Conservation (phyloP, 2,329 filamentous ascomycete species). For the Chaetothyriales sp. region DNA sequence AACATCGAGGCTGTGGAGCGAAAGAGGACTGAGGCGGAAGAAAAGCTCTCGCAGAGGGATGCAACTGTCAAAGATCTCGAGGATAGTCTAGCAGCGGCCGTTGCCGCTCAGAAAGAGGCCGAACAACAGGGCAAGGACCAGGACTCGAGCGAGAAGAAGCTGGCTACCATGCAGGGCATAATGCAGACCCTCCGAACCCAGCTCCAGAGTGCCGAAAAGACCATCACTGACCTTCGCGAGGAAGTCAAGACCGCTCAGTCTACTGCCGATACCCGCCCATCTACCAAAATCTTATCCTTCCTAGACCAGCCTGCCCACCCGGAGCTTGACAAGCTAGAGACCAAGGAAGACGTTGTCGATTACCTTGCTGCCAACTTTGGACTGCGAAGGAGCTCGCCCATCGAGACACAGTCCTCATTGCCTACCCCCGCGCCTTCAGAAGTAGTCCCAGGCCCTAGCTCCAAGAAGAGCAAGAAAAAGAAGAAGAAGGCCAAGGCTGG, state of each 20-base stretch:
- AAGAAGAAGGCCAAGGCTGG: slow-evolving; percentile 50
- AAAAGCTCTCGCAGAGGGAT: slow-evolving; percentile 21
- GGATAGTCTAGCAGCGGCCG: slow-evolving; percentile 14
- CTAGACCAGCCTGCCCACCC: slow-evolving; percentile 7
- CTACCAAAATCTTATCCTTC: slow-evolving; percentile 12
- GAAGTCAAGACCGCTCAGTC: slow-evolving; percentile 17
- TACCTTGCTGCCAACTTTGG: slow-evolving; percentile 25
- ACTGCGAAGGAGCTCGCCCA: slow-evolving; percentile 7
- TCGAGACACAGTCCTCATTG: slow-evolving; percentile 1
- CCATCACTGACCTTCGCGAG: slow-evolving; percentile 31
- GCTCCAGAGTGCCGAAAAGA: slow-evolving; percentile 38
- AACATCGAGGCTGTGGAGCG: slow-evolving; percentile 18
- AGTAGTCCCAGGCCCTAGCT: slow-evolving; percentile 12
- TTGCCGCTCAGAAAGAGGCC: slow-evolving; percentile 13
- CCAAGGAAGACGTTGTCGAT: slow-evolving; percentile 21
- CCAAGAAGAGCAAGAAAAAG: slow-evolving; percentile 74
- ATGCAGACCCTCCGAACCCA: slow-evolving; percentile 40
- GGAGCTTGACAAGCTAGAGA: slow-evolving; percentile 7
- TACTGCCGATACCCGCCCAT: slow-evolving; percentile 8
- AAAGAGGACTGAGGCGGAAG: slow-evolving; percentile 15
- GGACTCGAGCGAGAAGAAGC: slow-evolving; percentile 34
- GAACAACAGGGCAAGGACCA: slow-evolving; percentile 20
- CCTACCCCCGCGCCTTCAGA: slow-evolving; percentile 6
- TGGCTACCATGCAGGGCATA: slow-evolving; percentile 39
- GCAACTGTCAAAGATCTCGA: slow-evolving; percentile 17